Evolutionary conservation across 1,284 basidiomycete species (phyloP).

Genomic region (Cutaneotrichosporon arboriforme): DNA sequence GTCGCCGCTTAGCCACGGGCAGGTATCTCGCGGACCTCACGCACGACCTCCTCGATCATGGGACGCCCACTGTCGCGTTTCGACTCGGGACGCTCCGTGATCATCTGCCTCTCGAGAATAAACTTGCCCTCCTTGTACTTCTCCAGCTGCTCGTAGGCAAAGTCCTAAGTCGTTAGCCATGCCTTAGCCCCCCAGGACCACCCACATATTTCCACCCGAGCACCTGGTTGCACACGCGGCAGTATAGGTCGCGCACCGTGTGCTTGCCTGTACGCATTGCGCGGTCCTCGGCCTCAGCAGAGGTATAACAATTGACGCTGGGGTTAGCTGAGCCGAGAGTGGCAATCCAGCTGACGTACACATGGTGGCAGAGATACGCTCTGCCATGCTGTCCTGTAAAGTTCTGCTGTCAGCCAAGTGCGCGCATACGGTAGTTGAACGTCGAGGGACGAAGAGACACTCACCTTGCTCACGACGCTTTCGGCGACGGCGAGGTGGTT

Average conservation of each 20-base stretch:
- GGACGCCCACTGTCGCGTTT: slow-evolving; percentile 23
- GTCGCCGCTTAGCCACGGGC: background rate
- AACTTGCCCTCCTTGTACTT: slow-evolving; percentile 99
- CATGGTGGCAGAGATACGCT: slow-evolving; percentile 86
- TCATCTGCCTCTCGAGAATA: slow-evolving; percentile 88
- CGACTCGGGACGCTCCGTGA: slow-evolving; percentile 49
- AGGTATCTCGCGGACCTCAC: background rate
- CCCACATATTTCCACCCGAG: slow-evolving; percentile 98
- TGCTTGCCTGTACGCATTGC: slow-evolving; percentile 96
- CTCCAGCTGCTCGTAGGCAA: slow-evolving; percentile 80
- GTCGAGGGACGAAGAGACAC: slow-evolving; percentile 32
- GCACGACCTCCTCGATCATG: slow-evolving; percentile 32
- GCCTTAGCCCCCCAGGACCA: slow-evolving; percentile 17
- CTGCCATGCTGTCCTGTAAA: slow-evolving; percentile 89
- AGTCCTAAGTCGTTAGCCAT: slow-evolving; percentile 58
- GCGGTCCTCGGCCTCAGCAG: slow-evolving; percentile 77
- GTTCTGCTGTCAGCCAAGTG: slow-evolving; percentile 9
- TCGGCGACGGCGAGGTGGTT: slow-evolving; percentile 92
- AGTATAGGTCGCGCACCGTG: slow-evolving; percentile 90
- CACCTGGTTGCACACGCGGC: slow-evolving; percentile 74
- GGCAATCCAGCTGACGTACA: slow-evolving; percentile 59
- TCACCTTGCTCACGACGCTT: slow-evolving; percentile 81
- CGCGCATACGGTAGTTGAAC: too few species aligned
- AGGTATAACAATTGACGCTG: slow-evolving; percentile 79
- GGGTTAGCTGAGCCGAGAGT: slow-evolving; percentile 5